phyloP scores from a whole-genome alignment of 202 grass and related monocot genomes.

The Hordeum pubiflorum region DNA sequence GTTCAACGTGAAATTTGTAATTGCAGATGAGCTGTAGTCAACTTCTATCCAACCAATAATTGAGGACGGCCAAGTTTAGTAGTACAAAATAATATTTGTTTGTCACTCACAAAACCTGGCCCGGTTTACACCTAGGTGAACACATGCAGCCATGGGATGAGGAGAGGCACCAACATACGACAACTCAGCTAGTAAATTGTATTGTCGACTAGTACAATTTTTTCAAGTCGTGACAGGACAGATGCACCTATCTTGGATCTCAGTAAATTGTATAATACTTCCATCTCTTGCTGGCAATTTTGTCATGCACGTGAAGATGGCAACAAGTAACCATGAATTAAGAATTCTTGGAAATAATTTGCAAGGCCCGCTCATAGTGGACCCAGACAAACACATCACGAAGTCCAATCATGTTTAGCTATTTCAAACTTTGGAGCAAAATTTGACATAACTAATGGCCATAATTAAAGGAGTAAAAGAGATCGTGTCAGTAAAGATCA shows the following conservation, averaged over 20 bases:
- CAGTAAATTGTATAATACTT: constrained; percentile 9
- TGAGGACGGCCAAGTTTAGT: not conserved
- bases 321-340: constrained; percentile 4
- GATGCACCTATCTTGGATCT: constrained; percentile 1
- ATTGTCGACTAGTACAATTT: not conserved
- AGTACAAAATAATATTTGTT: not conserved
- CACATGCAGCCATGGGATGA: constrained; percentile 15
- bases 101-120: constrained; percentile 25
- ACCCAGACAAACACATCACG: not conserved
- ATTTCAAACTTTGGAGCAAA: no score
- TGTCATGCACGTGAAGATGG: constrained; percentile 12
- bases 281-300: constrained; percentile 5
- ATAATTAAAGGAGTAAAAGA: not conserved
- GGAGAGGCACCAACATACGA: not conserved
- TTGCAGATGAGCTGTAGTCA: not conserved
- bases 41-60: constrained; percentile 31
- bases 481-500: not conserved
- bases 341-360: constrained; percentile 1
- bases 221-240: constrained; percentile 2
- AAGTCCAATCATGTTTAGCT: not conserved
- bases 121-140: constrained; percentile 18
- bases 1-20: not conserved
- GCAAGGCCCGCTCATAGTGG: not conserved
- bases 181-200: constrained; percentile 2
- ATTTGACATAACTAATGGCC: not conserved